These are phyloP conservation scores for Ichthyophthirius multifiliis DNA, from an alignment of 169 alveolate species.

Conservation along the genomic window DNA sequence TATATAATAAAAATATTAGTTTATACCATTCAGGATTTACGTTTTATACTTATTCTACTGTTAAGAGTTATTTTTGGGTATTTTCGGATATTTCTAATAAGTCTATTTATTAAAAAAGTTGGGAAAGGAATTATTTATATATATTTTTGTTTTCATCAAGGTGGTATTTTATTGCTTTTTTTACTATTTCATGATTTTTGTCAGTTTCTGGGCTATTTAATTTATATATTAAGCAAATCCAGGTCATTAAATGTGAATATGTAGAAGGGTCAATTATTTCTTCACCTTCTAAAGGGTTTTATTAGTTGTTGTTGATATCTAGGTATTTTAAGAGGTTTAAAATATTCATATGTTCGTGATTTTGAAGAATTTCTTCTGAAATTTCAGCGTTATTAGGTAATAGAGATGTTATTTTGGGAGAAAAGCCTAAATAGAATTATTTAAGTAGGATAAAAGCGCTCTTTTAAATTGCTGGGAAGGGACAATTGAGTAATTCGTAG, in stretches of 20 bases:
- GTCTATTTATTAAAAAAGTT: not conserved
- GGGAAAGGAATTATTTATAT: not conserved
- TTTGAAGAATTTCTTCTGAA: not conserved
- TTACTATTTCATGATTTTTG: not conserved
- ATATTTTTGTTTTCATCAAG: not conserved
- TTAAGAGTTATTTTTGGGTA: not conserved
- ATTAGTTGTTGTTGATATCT: not conserved
- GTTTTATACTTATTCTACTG: not conserved
- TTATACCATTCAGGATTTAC: slow-evolving; percentile 8
- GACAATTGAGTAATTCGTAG: not conserved
- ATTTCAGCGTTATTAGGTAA: not conserved
- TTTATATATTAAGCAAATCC: slow-evolving; percentile 5
- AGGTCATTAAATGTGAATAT: not conserved
- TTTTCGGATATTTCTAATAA: not conserved
- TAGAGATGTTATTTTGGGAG: not conserved
- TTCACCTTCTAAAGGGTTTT: not conserved
- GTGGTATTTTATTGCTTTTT: not conserved
- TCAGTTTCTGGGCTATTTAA: not conserved
- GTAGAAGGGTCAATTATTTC: not conserved
- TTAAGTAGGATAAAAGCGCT: not conserved
- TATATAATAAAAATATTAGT: no score
- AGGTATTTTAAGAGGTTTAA: not conserved
- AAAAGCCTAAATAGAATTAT: not conserved
- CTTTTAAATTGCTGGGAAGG: not conserved
- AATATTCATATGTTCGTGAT: not conserved